Evolutionary conservation across 768 basidiomycete species (phyloP), one percentile per base, ranked within the genome.

Genomic region (Suillus variegatus): DNA sequence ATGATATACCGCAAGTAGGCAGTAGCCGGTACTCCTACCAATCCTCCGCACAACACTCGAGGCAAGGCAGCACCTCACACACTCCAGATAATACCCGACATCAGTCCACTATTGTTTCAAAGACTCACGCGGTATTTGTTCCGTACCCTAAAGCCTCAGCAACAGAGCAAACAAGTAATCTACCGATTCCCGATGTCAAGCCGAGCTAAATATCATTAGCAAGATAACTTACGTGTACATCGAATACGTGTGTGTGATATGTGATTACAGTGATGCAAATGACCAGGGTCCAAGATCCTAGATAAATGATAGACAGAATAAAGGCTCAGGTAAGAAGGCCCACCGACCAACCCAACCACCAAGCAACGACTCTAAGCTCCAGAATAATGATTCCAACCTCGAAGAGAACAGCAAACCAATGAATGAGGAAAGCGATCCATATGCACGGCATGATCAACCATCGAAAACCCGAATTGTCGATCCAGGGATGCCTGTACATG

Each of bases 271-370:
- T 63, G 63, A 61, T 68, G 35, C n/a, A 64, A 43, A 64, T 66
- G 46, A 14, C 65, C 38, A 47, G 56, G 64, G 64, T 56, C 40
- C 43, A 49, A 67, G 46, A 61, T 62, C 43, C 63, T 25, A 62
- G 25, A 64, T 64, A 65, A 61, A 65, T 68, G 40, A 57, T 22
- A n/a, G 16, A 54, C 25, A 61, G 55, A 40, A 38, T 18, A 57
- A 58, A 14, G 28, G 36, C 63, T 75, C 71, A 84, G 52, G 78
- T 74, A 65, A 80, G 76, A 66, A 92, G 68, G 49, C 84, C 84
- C 51, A 91, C 72, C 35, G 80, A 80, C 91, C 92, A 93, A 32
- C 89, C 90, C 63, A 85, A 71, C 92, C 92, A 93, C 91, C 92
- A 93, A 10, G 81, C 70, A 49, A 88, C 77, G 25, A 90, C 84